Evolutionary conservation across 768 basidiomycete genomes (phyloP), one percentile per base, ranked within the genome.

Genomic region (Exidia glandulosa): DNA sequence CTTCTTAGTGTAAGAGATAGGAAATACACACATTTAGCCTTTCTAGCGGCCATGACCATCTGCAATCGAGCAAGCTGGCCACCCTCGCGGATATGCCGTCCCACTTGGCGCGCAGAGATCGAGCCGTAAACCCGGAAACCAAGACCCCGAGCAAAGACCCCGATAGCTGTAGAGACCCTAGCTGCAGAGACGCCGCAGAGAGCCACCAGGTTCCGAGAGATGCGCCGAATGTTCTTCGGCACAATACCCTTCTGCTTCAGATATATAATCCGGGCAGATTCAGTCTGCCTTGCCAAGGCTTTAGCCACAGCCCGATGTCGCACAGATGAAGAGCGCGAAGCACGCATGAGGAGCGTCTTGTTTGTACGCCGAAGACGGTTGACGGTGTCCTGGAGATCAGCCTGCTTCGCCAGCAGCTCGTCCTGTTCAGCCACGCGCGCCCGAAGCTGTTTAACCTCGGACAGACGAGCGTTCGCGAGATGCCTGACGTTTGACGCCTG

Each of bases 11-110:
- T 6, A 19, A 5, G 33, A 41, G n/a, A n/a, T n/a, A 7, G 7
- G 14, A 34, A 7, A 50, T 27, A 48, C 58, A 6, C 57, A 69
- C 68, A 58, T 19, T 54, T 29, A 27, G 60, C 54, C 19, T 47
- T 12, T 10, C 32, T 33, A 1, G 64, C 29, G 2, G 59, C 66
- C 56, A 62, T 47, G 16, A 32, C 69, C 31, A 70, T 30, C 56
- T 70, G 67, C 19, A 68, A 52, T 10, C 66, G 50, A 10, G 66
- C 62, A 0, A 63, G 63, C 13, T 67, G 54, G 6, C 65, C 66
- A 0, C 66, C 70, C 47, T 68, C 69, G 3, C 41, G 3, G 3
- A 68, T 55, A 7, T 63, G 57, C 3, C 70, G 57, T 2, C 52
- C 48, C 1, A 66, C 64, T 6, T 63, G 63, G 1, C 63, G 63